phyloP scores from a whole-genome alignment of 2,329 filamentous ascomycete species.

The Cladorrhinum sp. region DNA sequence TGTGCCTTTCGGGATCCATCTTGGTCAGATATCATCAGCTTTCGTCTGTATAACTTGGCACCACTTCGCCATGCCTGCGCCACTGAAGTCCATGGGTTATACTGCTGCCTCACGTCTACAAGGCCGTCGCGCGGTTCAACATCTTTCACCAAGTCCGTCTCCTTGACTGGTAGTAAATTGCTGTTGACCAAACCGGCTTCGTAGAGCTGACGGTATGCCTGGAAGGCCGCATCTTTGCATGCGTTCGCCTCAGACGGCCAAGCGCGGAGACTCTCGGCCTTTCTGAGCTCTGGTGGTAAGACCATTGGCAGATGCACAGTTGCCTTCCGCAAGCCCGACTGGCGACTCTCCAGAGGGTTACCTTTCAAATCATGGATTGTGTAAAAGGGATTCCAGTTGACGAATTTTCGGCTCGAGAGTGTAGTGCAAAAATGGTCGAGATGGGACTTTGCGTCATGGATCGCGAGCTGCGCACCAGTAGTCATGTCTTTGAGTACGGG shows the following conservation, averaged over 20 bases:
- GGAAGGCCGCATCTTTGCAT: slow-evolving; percentile 77
- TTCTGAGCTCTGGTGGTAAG: slow-evolving; percentile 61
- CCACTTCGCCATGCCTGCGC: slow-evolving; percentile 42
- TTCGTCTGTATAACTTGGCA: slow-evolving; percentile 30
- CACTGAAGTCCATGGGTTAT: slow-evolving; percentile 48
- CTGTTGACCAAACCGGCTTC: slow-evolving; percentile 71
- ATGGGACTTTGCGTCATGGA: slow-evolving; percentile 72
- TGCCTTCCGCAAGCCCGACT: slow-evolving; percentile 43
- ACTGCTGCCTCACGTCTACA: slow-evolving; percentile 36
- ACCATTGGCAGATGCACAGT: slow-evolving; percentile 69
- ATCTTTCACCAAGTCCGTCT: slow-evolving; percentile 38
- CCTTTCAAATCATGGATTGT: slow-evolving; percentile 44
- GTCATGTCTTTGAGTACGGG: slow-evolving; percentile 37
- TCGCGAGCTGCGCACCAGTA: slow-evolving; percentile 61
- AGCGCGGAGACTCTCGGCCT: slow-evolving; percentile 44
- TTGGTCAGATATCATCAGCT: slow-evolving; percentile 36
- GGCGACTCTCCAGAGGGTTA: slow-evolving; percentile 20
- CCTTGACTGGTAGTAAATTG: slow-evolving; percentile 65
- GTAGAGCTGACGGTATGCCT: slow-evolving; percentile 71
- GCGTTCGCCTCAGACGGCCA: slow-evolving; percentile 74
- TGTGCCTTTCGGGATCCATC: slow-evolving; percentile 32
- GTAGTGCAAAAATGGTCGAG: slow-evolving; percentile 77
- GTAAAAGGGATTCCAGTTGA: slow-evolving; percentile 68
- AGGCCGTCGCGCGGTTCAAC: slow-evolving; percentile 38
- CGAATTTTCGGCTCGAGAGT: slow-evolving; percentile 56